A percentile compares a stretch with the other conserved stretches of the same genome.
phyloP scores from a whole-genome alignment of 2,329 filamentous ascomycete genomes.

The Juglanconis sp. region DNA sequence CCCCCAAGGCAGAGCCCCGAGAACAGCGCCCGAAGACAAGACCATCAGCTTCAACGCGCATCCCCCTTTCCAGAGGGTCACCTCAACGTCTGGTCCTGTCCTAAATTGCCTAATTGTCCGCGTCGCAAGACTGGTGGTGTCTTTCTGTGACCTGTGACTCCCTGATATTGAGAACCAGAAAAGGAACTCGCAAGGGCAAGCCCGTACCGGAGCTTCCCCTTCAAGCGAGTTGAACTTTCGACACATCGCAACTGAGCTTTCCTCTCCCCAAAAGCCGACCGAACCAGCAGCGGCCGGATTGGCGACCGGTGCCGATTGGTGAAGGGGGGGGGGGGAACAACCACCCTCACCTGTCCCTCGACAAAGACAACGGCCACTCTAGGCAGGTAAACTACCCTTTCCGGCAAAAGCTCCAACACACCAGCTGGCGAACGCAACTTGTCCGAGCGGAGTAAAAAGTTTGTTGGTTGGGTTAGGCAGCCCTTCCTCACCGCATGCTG shows the following conservation, averaged over 20 bases:
- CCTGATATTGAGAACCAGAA: neutral
- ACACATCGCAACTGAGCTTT: neutral
- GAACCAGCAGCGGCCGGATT: neutral
- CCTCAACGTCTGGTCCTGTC: neutral
- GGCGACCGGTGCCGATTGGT: neutral
- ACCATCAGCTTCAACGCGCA: neutral
- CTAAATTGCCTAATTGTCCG: neutral
- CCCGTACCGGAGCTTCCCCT: neutral
- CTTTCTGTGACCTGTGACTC: neutral
- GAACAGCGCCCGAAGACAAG: neutral
- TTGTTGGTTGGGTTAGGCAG: neutral
- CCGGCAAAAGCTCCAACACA: neutral
- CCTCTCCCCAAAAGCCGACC: neutral
- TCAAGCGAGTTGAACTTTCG: neutral
- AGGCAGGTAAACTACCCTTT: constrained; percentile 2
- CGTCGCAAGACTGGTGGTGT: neutral
- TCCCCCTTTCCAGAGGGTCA: neutral
- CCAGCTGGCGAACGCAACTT: neutral
- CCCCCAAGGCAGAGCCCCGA: neutral
- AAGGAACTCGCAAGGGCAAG: neutral
- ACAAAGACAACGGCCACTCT: neutral
- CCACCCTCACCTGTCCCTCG: neutral
- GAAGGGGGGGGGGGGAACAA: neutral
- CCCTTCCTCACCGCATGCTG: neutral
- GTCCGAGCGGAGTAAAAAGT: neutral